Evolutionary conservation across 768 basidiomycete species (phyloP).

Genomic region (Tephrocybe sp.): DNA sequence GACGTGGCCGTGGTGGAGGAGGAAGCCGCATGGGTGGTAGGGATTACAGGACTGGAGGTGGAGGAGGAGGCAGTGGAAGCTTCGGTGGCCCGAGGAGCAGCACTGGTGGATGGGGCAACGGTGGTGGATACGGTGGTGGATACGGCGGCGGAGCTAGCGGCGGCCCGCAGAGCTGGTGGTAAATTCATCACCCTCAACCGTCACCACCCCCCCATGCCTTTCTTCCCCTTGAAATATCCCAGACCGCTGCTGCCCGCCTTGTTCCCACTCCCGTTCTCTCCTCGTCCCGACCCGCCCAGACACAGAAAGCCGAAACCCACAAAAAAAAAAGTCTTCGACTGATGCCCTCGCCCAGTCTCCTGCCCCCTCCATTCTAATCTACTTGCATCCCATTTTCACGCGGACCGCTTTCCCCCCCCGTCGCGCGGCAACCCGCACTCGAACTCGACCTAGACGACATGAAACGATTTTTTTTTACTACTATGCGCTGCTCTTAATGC

Average conservation of each 20-base stretch:
- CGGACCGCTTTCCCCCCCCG: slow-evolving; percentile 19
- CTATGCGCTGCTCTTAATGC: slow-evolving; percentile 63
- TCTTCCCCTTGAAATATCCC: not conserved
- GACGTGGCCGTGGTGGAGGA: slow-evolving; percentile 60
- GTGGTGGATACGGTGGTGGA: slow-evolving; percentile 23
- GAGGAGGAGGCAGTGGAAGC: slow-evolving; percentile 30
- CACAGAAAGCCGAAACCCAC: slow-evolving; percentile 30
- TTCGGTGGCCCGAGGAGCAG: slow-evolving; percentile 26
- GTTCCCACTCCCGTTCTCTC: slow-evolving; percentile 8
- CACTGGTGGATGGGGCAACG: slow-evolving; percentile 29
- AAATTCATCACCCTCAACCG: slow-evolving; percentile 19
- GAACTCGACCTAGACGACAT: slow-evolving; percentile 36
- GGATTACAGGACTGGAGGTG: slow-evolving; percentile 43
- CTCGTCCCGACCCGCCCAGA: slow-evolving; percentile 22
- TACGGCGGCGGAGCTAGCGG: slow-evolving; percentile 29
- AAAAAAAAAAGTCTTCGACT: slow-evolving; percentile 28
- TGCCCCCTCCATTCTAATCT: not conserved
- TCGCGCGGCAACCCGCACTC: slow-evolving; percentile 23
- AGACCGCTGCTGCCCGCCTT: slow-evolving; percentile 14
- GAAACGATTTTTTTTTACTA: slow-evolving; percentile 16
- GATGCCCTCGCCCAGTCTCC: too few relatives aligned
- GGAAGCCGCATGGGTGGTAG: slow-evolving; percentile 46
- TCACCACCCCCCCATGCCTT: not conserved
- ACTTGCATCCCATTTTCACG: not conserved
- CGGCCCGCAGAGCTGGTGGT: slow-evolving; percentile 42